Conservation (phyloP, 306 rosid species). For the Cucurbita maxima region DNA sequence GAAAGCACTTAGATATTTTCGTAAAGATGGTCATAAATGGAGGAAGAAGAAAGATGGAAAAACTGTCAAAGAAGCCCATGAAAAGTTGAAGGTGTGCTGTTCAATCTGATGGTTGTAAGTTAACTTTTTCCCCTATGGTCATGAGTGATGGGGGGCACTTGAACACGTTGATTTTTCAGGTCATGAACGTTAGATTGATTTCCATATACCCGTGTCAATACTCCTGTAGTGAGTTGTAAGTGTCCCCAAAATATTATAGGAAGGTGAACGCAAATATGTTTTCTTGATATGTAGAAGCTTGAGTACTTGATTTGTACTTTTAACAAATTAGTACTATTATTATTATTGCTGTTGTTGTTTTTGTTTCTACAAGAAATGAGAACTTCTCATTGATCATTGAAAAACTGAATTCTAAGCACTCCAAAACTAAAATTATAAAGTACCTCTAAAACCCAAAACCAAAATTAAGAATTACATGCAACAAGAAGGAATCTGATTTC, state of each 20-base stretch:
- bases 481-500: background rate
- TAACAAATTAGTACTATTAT: too few species aligned
- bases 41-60: conserved; percentile 76
- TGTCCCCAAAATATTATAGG: background rate
- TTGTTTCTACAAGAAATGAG: background rate
- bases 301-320: background rate
- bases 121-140: conserved; percentile 19
- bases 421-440: background rate
- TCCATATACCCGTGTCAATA: background rate
- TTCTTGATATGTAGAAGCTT: background rate
- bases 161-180: background rate
- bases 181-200: background rate
- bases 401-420: background rate
- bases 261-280: background rate
- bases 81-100: conserved; percentile 85
- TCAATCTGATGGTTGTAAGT: conserved; percentile 35
- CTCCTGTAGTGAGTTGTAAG: background rate
- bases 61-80: conserved; percentile 73
- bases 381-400: background rate
- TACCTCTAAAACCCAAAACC: background rate
- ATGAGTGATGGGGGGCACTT: background rate
- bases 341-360: background rate
- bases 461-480: background rate
- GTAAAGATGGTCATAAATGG: conserved; percentile 77
- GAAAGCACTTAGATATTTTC: conserved; percentile 55